Evolutionary conservation across 2,329 filamentous ascomycete species (phyloP).

Genomic region (Fusarium concolor): DNA sequence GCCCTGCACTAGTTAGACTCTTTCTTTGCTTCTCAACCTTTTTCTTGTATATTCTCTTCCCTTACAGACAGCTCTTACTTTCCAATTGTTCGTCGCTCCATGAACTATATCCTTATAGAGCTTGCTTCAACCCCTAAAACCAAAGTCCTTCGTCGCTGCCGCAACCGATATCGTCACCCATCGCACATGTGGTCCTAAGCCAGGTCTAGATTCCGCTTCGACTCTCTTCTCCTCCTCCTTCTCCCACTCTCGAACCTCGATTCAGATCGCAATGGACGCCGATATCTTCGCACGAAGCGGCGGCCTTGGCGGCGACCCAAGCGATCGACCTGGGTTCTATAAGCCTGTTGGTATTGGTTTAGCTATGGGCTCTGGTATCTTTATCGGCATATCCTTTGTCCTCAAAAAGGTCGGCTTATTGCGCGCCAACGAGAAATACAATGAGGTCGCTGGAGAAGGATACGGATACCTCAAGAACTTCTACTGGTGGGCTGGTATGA

Average conservation of each 20-base stretch:
- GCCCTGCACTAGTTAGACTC: not conserved
- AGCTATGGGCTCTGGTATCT: slow-evolving; percentile 86
- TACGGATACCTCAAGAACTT: slow-evolving; percentile 96
- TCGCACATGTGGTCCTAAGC: slow-evolving; percentile 46
- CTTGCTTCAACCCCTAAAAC: slow-evolving; percentile 20
- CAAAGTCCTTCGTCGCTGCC: slow-evolving; percentile 38
- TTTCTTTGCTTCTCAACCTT: slow-evolving; percentile 14
- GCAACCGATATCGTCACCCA: slow-evolving; percentile 29
- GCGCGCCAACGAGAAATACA: slow-evolving; percentile 94
- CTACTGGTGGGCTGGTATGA: slow-evolving; percentile 98
- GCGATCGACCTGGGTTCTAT: slow-evolving; percentile 67
- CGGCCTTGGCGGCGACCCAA: slow-evolving; percentile 21
- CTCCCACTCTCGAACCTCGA: slow-evolving; percentile 1
- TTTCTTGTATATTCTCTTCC: slow-evolving; percentile 11
- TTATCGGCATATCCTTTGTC: slow-evolving; percentile 95
- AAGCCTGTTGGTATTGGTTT: slow-evolving; percentile 89
- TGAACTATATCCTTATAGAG: slow-evolving; percentile 5
- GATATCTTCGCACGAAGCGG: slow-evolving; percentile 43
- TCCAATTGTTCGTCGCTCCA: not conserved
- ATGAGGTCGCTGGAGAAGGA: slow-evolving; percentile 93
- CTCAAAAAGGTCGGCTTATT: slow-evolving; percentile 93
- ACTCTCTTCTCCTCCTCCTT: slow-evolving; percentile 11
- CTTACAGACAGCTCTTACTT: not conserved
- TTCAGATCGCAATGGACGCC: slow-evolving; percentile 37
- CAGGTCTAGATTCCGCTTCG: slow-evolving; percentile 23